Evolutionary conservation across 2,329 filamentous ascomycete genomes (phyloP).

Genomic region (Amesomyces nigricolor): DNA sequence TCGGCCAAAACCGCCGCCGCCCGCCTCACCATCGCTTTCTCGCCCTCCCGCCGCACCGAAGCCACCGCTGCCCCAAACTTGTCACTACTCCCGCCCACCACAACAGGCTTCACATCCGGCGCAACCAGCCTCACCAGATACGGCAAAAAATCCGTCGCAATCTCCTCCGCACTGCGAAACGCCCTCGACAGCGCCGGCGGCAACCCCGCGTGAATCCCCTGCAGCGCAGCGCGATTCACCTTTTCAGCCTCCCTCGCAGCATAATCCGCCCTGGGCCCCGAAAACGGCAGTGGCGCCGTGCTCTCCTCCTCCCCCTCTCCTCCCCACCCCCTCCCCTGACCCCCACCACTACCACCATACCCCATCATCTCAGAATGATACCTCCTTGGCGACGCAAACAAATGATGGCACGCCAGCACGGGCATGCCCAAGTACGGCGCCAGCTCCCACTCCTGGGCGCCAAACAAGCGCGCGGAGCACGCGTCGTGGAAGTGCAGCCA

Average conservation of each 20-base stretch:
- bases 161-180: constrained; percentile 72
- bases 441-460: constrained; percentile 90
- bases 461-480: constrained; percentile 70
- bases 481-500: constrained; percentile 93
- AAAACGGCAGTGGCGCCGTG: constrained; percentile 63
- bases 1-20: constrained; percentile 80
- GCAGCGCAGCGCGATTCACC: constrained; percentile 67
- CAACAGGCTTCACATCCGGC: constrained; percentile 84
- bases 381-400: constrained; percentile 72
- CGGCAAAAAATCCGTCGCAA: constrained; percentile 78
- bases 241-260: constrained; percentile 75
- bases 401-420: constrained; percentile 80
- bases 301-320: constrained; percentile 45
- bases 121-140: constrained; percentile 79
- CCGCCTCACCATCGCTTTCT: constrained; percentile 73
- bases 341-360: constrained; percentile 32
- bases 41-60: constrained; percentile 79
- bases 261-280: constrained; percentile 76
- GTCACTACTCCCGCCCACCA: constrained; percentile 61
- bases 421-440: constrained; percentile 81
- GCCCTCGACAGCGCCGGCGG: constrained; percentile 65
- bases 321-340: constrained; percentile 35
- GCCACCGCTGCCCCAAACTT: constrained; percentile 50
- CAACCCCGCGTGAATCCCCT: constrained; percentile 66
- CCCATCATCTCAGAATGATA: constrained; percentile 36